Conservation (phyloP, 208 protist genomes). For the Trypanosoma grayi region DNA sequence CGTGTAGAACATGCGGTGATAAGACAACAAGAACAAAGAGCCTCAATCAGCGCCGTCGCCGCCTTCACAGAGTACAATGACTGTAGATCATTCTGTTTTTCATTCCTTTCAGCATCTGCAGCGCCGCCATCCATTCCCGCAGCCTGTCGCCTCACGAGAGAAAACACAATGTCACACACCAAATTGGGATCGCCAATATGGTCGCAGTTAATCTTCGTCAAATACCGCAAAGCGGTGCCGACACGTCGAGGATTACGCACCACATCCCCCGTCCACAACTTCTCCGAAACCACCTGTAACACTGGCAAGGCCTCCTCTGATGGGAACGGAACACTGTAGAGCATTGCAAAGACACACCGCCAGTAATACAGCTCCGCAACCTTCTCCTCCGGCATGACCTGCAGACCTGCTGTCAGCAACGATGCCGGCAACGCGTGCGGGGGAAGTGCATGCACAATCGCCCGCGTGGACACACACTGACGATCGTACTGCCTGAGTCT, state of each 20-base stretch:
- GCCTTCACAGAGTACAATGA: not conserved
- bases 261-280: constrained; percentile 9
- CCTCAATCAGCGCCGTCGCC: not conserved
- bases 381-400: constrained; percentile 23
- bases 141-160: not conserved
- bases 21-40: not conserved
- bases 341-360: constrained; percentile 22
- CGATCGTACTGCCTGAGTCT: constrained; percentile 17
- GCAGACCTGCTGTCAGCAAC: constrained; percentile 1
- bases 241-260: constrained; percentile 19
- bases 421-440: not conserved
- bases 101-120: not conserved
- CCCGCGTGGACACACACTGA: constrained; percentile 13
- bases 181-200: not conserved
- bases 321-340: constrained; percentile 20
- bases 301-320: constrained; percentile 6
- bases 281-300: constrained; percentile 16
- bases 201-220: constrained; percentile 13
- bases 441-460: not conserved
- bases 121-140: not conserved
- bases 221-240: constrained; percentile 15
- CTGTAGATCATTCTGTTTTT: not conserved
- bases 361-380: constrained; percentile 21
- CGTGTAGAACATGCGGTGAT: not conserved
- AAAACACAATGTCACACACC: constrained; percentile 10